Base-by-base conservation (phyloP, 176 grass and related monocot genomes). In the Oryza glaberrima region DNA sequence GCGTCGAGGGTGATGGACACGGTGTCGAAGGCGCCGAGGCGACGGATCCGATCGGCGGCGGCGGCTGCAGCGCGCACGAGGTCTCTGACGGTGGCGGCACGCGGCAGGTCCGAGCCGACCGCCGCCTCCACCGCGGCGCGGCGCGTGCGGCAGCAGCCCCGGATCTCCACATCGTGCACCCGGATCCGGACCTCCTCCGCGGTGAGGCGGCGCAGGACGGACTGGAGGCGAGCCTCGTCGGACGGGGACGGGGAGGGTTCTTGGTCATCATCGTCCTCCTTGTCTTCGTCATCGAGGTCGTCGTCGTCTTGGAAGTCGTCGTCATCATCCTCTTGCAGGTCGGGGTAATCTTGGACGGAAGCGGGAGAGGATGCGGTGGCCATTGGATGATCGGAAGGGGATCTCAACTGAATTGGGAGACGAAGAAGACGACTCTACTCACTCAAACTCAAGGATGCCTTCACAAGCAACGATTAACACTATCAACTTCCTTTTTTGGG, bases 1-100 rank as follows among this genome's bases (percentile, higher is more conserved):
- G 92, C 79, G 22, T 97, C 92, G 49, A 97, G 91, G 13, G 90
- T 94, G 90, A 97, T 97, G 41, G 81, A 77, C 19, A 97, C 95
- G 3, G 88, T 75, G 15, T 92, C 86, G 87, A 97, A 97, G 60
- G 93, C 82, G 20, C 90, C 92, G 65, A 97, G 80, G 73, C 81
- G 79, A 76, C 85, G 90, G 70, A 94, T 74, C 9, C 95, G 89
- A 32, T 86, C 86, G 56, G 90, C 88, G 61, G 95, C 95, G 23
- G 83, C 75, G 12, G 86, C 84, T 10, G 92, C 92, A 14, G 89
- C 90, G 70, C 91, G 87, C 5, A 97, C 73, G 49, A 97, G 92
- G 76, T 97, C 95, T 23, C 91, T 88, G 72, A 94, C 82, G 22
- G 95, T 93, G 70, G 61, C 83, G 40, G 95, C 90, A 19, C 85